A percentile compares a stretch with the other conserved stretches of the same genome.
Evolutionary conservation across 2,329 filamentous ascomycete genomes (phyloP).

Genomic region (Parasarocladium wereldwijsianum): DNA sequence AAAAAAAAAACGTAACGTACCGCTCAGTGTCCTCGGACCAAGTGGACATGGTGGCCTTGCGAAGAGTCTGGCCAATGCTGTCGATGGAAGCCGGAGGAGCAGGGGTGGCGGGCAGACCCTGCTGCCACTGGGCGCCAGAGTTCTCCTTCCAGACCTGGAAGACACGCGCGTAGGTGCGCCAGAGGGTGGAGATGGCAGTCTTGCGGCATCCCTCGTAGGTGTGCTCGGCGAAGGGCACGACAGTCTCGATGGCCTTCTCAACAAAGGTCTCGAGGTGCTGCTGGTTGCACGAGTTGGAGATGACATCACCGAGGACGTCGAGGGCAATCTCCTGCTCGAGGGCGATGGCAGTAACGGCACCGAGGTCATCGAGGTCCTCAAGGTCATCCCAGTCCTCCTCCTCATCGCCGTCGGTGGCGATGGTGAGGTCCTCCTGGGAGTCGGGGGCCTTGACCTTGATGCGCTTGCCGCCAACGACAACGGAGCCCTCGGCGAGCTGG

Average conservation of each 20-base stretch:
- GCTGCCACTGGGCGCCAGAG: slow-evolving; percentile 68
- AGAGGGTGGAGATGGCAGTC: slow-evolving; percentile 78
- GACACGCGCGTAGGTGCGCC: slow-evolving; percentile 84
- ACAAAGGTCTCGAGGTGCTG: slow-evolving; percentile 66
- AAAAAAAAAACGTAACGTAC: slow-evolving; percentile 43
- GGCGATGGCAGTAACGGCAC: slow-evolving; percentile 74
- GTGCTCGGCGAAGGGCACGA: slow-evolving; percentile 73
- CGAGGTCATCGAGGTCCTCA: slow-evolving; percentile 72
- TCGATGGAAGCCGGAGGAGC: slow-evolving; percentile 65
- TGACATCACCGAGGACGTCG: slow-evolving; percentile 85
- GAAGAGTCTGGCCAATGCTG: slow-evolving; percentile 75
- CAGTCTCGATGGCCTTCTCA: slow-evolving; percentile 71
- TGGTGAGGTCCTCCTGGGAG: slow-evolving; percentile 39
- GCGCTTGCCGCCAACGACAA: slow-evolving; percentile 71
- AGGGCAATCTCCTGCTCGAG: slow-evolving; percentile 96
- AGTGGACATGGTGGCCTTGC: slow-evolving; percentile 67
- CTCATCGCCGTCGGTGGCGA: slow-evolving; percentile 38
- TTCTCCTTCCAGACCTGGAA: slow-evolving; percentile 72
- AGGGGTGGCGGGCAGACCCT: slow-evolving; percentile 71
- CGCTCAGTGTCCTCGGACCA: slow-evolving; percentile 88
- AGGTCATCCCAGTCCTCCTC: slow-evolving; percentile 59
- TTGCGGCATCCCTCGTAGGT: slow-evolving; percentile 88
- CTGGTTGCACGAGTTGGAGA: slow-evolving; percentile 69
- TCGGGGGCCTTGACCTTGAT: slow-evolving; percentile 55
- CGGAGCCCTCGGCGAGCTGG: slow-evolving; percentile 59